Evolutionary conservation across 768 basidiomycete species (phyloP).

Genomic region (Antrodiella citrinella): DNA sequence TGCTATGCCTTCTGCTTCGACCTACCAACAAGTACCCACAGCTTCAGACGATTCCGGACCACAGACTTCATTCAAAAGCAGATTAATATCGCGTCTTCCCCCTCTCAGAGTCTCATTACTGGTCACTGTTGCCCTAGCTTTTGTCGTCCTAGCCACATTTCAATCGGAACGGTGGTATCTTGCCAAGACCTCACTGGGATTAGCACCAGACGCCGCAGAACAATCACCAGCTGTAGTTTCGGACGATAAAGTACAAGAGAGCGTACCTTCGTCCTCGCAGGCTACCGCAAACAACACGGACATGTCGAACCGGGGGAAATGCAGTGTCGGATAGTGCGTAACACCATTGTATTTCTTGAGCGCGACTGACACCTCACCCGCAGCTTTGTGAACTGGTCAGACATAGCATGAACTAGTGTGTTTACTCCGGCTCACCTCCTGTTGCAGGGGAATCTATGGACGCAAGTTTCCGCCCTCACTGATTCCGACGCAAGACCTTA

Average conservation of each 20-base stretch:
- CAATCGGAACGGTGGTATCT: constrained; percentile 35
- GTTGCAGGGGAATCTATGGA: constrained; percentile 84
- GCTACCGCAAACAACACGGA: constrained; percentile 7
- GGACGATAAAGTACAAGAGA: no score
- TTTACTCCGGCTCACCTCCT: no score
- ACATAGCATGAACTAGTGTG: no score
- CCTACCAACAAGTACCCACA: constrained; percentile 27
- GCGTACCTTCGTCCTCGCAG: background rate
- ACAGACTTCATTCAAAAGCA: constrained; percentile 16
- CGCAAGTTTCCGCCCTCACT: constrained; percentile 82
- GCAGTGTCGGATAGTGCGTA: constrained; percentile 76
- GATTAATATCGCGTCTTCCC: constrained; percentile 19
- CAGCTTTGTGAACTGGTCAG: constrained; percentile 75
- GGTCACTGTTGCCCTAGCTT: constrained; percentile 26
- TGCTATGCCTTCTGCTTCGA: constrained; percentile 4
- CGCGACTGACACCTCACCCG: background rate
- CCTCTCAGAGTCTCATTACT: constrained; percentile 25
- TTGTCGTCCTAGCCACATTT: constrained; percentile 34
- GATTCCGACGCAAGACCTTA: constrained; percentile 80
- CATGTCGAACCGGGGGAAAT: constrained; percentile 47
- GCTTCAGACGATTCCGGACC: constrained; percentile 15
- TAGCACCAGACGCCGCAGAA: no score
- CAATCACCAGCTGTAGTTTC: no score
- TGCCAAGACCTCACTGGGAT: no score
- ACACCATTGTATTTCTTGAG: no score